Base-by-base conservation (phyloP, 2,329 filamentous ascomycete species). In the Apiospora marii region DNA sequence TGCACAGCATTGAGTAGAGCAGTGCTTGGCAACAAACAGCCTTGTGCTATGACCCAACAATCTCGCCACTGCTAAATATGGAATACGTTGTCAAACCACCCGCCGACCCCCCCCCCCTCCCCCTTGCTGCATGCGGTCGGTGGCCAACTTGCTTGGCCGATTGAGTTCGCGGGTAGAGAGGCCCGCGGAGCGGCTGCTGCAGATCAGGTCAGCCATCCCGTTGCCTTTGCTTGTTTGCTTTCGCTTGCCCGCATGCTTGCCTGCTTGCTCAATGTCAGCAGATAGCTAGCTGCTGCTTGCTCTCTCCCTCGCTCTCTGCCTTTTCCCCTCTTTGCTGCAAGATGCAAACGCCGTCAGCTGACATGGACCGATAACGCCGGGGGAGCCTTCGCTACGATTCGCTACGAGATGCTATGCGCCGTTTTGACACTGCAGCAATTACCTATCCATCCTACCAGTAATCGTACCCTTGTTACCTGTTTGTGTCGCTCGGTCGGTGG, bases 41-140 rank as follows among this genome's bases (percentile, higher is more conserved):
- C 30, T 34, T 34, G 30, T 22, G 53, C 3, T 22, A 61, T 37
- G 53, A 24, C 30, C 14, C 51, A 16, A 30, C 53, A 61, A 41
- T 14, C 58, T 64, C 41, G 58, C 58, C 58, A 64, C 34, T 64
- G 53, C 53, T 61, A 61, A 61, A 61, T 64, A 64, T 64, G 58
- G 58, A 64, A 64, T n/a, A 16, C 4, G 22, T 41, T 24, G 30
- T 64, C 58, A 64, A 64, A 19, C 34, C 53, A 61, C 53, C n/a
- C n/a, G 49, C n/a, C n/a, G n/a, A n/a, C n/a, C n/a, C n/a, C n/a
- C n/a, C n/a, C 48, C 48, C 48, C n/a, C n/a, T 1, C 49, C 49
- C 53, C 14, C 16, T 41, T 37, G 34, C 34, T 64, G 58, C 58
- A 64, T 58, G 24, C 19, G 53, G 30, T 16, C 30, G 53, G 58